These are phyloP conservation scores for Loxodes magnus DNA, from an alignment of 73 alveolate species.

Conservation along the genomic window DNA sequence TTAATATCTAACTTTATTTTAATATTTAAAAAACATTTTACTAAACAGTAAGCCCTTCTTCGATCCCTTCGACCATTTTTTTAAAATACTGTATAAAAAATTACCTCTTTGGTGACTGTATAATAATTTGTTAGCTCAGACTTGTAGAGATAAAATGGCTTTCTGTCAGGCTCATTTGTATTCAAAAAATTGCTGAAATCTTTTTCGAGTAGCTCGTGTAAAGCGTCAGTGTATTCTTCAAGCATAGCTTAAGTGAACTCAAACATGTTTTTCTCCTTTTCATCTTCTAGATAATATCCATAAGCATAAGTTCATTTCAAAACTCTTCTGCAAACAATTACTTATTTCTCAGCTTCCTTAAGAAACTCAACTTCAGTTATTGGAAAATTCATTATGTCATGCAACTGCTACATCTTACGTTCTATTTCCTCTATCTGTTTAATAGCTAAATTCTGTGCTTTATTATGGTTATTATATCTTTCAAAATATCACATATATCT, in stretches of 20 bases:
- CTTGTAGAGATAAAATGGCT: constrained; percentile 39
- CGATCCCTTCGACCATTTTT: constrained; percentile 39
- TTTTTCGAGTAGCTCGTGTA: constrained; percentile 71
- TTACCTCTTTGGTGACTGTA: constrained; percentile 30
- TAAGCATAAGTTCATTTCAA: constrained; percentile 75
- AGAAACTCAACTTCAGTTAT: constrained; percentile 65
- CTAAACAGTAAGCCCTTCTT: constrained; percentile 25
- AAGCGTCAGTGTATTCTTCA: constrained; percentile 59
- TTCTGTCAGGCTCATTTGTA: constrained; percentile 19
- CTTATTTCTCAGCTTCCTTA: constrained; percentile 62
- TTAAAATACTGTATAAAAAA: constrained; percentile 36
- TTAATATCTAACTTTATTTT: no score
- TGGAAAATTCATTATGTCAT: constrained; percentile 47
- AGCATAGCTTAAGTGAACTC: constrained; percentile 59
- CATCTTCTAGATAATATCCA: constrained; percentile 58
- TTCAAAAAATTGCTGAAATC: constrained; percentile 36
- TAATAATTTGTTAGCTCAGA: constrained; percentile 32
- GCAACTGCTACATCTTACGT: constrained; percentile 28
- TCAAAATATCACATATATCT: constrained; percentile 74
- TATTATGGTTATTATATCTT: constrained; percentile 35
- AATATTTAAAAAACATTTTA: no score
- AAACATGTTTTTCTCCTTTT: constrained; percentile 34
- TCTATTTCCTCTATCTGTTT: constrained; percentile 26
- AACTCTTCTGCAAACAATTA: constrained; percentile 68
- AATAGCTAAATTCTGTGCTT: constrained; percentile 13